Evolutionary conservation across 225 moss, liverwort and hornwort genomes (phyloP), one percentile per base, ranked within the genome.

Genomic region (Pseudoscleropodium purum): DNA sequence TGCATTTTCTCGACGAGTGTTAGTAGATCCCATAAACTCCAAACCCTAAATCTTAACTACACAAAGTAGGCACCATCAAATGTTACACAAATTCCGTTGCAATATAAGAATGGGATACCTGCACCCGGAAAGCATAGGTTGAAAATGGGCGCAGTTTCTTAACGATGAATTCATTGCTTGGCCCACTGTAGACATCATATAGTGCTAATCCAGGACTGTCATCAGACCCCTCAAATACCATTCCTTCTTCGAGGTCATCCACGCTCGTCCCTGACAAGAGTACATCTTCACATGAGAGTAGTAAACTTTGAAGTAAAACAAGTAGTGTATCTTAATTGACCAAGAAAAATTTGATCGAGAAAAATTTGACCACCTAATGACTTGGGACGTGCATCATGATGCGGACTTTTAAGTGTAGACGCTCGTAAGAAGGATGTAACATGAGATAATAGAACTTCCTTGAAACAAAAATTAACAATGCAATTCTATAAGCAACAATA

Each of bases 81-180:
- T 47, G 49, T 13, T 85, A n/a, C 49, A 61, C 45, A 69, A 86
- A 62, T 18, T 80, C 52, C 45, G 18, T 68, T 29, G 65, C 15
- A 75, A 31, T 68, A 78, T 29, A 57, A 59, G 27, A 66, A 51
- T 85, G 31, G 64, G 43, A n/a, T 78, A 93, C 93, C 93, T 93
- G 77, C 63, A 93, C 85, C 43, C 89, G 89, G 70, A 93, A 93
- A 51, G 93, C 93, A 52, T 90, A 93, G 65, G 87, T 87, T 66
- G 91, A 82, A 61, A 91, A 90, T 6, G 88, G 91, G 47, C 65
- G 72, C 77, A 93, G 73, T 72, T 93, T 90, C 64, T 52, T 93
- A 27, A 91, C 65, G 29, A 70, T 73, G 60, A 85, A 79, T 1
- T 88, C 37, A 51, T 88, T 90, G 83, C 66, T 88, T 52, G 88